Evolutionary conservation across 2,329 filamentous ascomycete genomes (phyloP).

Genomic region (Aplosporella prunicola): DNA sequence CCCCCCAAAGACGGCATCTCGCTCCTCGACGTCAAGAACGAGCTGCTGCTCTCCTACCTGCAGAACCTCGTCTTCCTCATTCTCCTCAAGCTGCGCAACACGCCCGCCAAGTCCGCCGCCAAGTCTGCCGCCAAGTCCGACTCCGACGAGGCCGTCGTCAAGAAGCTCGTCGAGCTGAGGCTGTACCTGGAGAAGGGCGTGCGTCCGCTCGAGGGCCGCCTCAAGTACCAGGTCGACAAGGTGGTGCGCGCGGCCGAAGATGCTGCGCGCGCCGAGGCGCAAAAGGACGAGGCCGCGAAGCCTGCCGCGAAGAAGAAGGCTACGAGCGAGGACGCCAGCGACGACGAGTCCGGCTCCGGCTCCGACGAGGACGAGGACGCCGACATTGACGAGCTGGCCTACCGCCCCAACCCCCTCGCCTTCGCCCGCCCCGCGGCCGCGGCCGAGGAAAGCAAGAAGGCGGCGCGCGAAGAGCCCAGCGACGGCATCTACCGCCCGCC

Average conservation of each 20-base stretch:
- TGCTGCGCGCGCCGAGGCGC: constrained; percentile 41
- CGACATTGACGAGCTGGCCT: constrained; percentile 50
- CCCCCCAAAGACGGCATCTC: constrained; percentile 84
- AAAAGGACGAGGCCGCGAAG: constrained; percentile 20
- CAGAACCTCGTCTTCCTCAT: constrained; percentile 89
- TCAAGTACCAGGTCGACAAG: constrained; percentile 95
- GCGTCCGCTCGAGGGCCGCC: constrained; percentile 74
- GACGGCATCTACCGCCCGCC: constrained; percentile 82
- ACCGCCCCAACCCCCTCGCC: constrained; percentile 50
- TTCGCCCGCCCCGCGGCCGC: constrained; percentile 24
- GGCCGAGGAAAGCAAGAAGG: constrained; percentile 16
- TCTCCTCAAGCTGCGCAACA: constrained; percentile 64
- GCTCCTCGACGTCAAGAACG: constrained; percentile 90
- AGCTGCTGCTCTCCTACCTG: constrained; percentile 90
- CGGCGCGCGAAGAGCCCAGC: constrained; percentile 22
- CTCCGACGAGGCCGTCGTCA: constrained; percentile 59
- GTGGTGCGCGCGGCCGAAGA: constrained; percentile 82
- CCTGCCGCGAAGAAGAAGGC: constrained; percentile 14
- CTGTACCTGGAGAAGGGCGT: constrained; percentile 90
- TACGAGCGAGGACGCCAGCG: constrained; percentile 26
- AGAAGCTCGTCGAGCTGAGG: constrained; percentile 83
- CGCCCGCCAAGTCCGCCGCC: constrained; percentile 23
- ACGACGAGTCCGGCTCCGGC: constrained; percentile 32
- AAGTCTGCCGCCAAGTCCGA: constrained; percentile 27
- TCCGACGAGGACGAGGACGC: constrained; percentile 24